Evolutionary conservation across 495 filamentous ascomycete genomes (phyloP).

Genomic region (Neurospora tetrasperma): DNA sequence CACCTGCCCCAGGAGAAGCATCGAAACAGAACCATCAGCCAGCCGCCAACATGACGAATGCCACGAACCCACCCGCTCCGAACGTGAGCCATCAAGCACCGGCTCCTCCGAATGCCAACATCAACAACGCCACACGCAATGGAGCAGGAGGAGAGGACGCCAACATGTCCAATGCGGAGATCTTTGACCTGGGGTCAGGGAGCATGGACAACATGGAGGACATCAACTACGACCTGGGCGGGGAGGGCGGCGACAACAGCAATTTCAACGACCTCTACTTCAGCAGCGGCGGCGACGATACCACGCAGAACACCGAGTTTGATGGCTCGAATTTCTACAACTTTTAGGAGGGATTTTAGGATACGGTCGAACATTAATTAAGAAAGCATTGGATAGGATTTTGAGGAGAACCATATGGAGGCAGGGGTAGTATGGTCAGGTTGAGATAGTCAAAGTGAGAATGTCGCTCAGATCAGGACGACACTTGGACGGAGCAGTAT

Average conservation of each 20-base stretch:
- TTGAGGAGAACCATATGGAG: not conserved
- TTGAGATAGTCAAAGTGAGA: not conserved
- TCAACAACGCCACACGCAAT: slow-evolving; percentile 3
- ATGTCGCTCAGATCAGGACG: not conserved
- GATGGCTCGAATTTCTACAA: slow-evolving; percentile 18
- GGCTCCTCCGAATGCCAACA: not conserved
- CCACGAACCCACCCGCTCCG: not conserved
- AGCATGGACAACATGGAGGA: slow-evolving; percentile 26
- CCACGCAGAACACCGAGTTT: slow-evolving; percentile 24
- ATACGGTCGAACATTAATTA: not conserved
- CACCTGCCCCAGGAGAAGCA: slow-evolving; percentile 21
- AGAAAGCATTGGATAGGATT: not conserved
- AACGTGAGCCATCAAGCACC: slow-evolving; percentile 2
- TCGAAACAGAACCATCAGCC: slow-evolving; percentile 3
- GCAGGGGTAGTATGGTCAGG: not conserved
- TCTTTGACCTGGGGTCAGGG: slow-evolving; percentile 26
- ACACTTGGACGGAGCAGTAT: not conserved
- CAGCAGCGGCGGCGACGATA: slow-evolving; percentile 19
- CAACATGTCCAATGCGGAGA: slow-evolving; percentile 17
- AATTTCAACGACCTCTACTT: slow-evolving; percentile 32
- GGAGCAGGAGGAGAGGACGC: slow-evolving; percentile 3
- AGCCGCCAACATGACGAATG: not conserved
- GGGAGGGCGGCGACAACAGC: slow-evolving; percentile 22
- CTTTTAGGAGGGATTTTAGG: slow-evolving; percentile 9
- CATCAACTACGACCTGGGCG: slow-evolving; percentile 26